phyloP scores from a whole-genome alignment of 495 filamentous ascomycete species.

The Thermothielavioides terrestris region DNA sequence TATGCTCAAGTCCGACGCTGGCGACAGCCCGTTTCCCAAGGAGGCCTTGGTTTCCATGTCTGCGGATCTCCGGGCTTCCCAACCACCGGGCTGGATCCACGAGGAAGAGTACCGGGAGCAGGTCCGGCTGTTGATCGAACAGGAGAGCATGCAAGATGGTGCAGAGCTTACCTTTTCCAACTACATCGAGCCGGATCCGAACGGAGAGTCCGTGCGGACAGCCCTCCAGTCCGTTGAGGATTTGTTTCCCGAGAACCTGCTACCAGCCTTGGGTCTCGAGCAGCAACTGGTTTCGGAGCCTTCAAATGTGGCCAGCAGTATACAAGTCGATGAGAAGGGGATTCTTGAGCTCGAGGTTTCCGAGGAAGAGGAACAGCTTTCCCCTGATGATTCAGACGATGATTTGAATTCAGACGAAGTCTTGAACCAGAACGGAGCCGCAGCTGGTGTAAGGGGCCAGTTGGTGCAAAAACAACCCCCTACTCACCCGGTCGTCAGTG shows the following conservation, averaged over 20 bases:
- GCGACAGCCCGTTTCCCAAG: conserved; percentile 63
- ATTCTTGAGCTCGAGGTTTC: conserved; percentile 33
- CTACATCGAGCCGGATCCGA: conserved; percentile 46
- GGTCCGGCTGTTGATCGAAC: conserved; percentile 47
- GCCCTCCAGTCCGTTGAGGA: conserved; percentile 76
- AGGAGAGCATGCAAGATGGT: conserved; percentile 50
- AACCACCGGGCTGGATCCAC: conserved; percentile 75
- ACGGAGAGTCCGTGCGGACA: conserved; percentile 59
- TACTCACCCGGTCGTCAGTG: too few relatives aligned
- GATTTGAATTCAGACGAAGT: conserved; percentile 24
- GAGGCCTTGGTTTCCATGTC: conserved; percentile 83
- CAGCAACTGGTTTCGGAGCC: conserved; percentile 18
- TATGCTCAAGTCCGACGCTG: conserved; percentile 52
- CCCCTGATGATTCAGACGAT: conserved; percentile 45
- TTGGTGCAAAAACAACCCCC: background rate
- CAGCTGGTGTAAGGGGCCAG: background rate
- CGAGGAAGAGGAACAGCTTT: conserved; percentile 35
- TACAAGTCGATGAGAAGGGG: conserved; percentile 39
- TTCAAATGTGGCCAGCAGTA: conserved; percentile 22
- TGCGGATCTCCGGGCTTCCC: conserved; percentile 61
- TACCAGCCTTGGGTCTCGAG: conserved; percentile 37
- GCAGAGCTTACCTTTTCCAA: conserved; percentile 49
- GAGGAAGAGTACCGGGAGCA: conserved; percentile 72
- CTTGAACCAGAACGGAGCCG: conserved; percentile 12
- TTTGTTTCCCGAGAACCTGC: conserved; percentile 62